Base-by-base conservation (phyloP, 2,329 filamentous ascomycete genomes). In the Taxawa tesnikishii region DNA sequence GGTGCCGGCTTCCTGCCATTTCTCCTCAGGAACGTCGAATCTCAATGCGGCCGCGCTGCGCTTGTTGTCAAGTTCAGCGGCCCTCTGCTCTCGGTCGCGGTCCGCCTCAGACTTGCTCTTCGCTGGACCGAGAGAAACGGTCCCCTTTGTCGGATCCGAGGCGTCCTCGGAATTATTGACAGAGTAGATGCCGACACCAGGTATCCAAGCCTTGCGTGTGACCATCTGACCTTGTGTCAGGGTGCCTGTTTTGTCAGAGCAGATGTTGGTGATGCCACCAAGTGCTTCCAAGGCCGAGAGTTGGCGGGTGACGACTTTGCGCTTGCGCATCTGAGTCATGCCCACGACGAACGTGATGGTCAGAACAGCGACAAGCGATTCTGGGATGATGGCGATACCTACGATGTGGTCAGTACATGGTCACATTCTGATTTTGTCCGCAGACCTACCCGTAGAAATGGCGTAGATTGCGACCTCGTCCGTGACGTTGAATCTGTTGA, bases 171-270 rank as follows among this genome's bases (percentile, higher is more conserved):
- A 66, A 16, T 65, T 59, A 29, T 70, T 69, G 6, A 80, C 62
- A 0, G 67, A 67, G 48, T 72, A 77, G 0, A 73, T 79, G 7
- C 75, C 75, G 24, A 62, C 51, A 1, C 62, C 63, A 3, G 72
- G 73, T 27, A 77, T 63, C 73, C 73, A 78, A 12, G 67, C 70
- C 37, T 69, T 67, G 44, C 68, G 70, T 4, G 67, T 70, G 5
- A 78, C 64, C 75, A 79, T 79, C 43, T 73, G 73, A 16, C 73
- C 54, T 41, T 56, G 50, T 2, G 53, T 56, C n/a, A 57, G 55
- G 5, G 75, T 79, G 24, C 75, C 74, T 1, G 75, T 80, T 58
- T 80, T 79, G 60, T 79, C 75, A 21, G 73, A 78, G 54, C 75
- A 79, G 37, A 80, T 76, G 40, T 76, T 73, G 39, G 71, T 75